Base-by-base conservation (phyloP, 805 yeast genomes). In the Wickerhamomyces xylosicus region DNA sequence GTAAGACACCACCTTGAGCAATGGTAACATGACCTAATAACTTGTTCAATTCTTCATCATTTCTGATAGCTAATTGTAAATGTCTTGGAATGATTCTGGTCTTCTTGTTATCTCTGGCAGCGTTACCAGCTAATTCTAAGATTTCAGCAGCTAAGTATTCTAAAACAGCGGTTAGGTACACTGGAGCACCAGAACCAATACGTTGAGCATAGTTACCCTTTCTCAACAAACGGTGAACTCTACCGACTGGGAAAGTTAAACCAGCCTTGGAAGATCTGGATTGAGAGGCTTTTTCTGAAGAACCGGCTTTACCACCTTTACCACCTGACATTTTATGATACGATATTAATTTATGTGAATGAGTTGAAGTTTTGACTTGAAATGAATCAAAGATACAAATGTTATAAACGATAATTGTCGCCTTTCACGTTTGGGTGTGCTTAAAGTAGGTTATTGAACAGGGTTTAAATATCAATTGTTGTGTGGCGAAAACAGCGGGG, bases 1-100 rank as follows among this genome's bases (percentile, higher is more conserved):
- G 97, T 69, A 90, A 79, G 56, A 90, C 97, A 85, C 97, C 97
- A 83, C 97, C 97, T 73, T 89, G 95, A 56, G 97, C 96, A 59
- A 89, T 90, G 50, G 96, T 89, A 51, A 90, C 98, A 65, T 86
- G 86, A 49, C 81, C 79, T 51, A 90, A 75, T 58, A 89, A 77
- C 69, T 85, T 87, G 85, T 90, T 89, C 68, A 90, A 78, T 71
- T 90, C 97, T 72, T 90, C 97, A 77, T 90, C 97, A 64, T 89
- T 90, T 78, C 97, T 85, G 76, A 89, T 89, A 67, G 97, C 97
- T 58, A 89, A 77, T 72, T 89, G 96, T 70, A 89, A 79, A 71
- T 89, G 97, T 77, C 97, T 90, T 72, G 97, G 97, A 58, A 87
- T 86, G 58, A 89, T 89, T 82, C 97, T 89, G 61, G 96, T 81